A percentile compares a stretch with the other conserved stretches of the same genome.
phyloP scores from a whole-genome alignment of 257 asterid genomes.

The Capsicum rhomboideum region DNA sequence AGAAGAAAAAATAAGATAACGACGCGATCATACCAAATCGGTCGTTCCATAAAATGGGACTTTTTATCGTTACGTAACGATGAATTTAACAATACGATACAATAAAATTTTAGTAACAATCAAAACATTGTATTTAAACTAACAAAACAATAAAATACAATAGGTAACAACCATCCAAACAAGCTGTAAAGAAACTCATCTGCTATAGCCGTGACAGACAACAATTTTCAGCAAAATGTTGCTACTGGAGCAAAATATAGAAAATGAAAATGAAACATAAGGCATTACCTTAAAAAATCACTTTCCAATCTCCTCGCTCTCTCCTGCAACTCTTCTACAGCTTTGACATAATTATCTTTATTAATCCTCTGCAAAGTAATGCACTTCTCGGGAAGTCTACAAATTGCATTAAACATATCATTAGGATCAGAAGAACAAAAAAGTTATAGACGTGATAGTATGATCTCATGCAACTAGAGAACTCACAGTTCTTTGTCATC shows the following conservation, averaged over 20 bases:
- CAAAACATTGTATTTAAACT: no score
- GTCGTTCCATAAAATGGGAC: no score
- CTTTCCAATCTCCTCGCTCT: slow-evolving; percentile 55
- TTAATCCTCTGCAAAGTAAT: slow-evolving; percentile 26
- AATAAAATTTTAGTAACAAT: no score
- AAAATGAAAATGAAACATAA: background rate
- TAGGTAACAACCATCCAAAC: background rate
- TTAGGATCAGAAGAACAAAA: background rate
- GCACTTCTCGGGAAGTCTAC: slow-evolving; percentile 26
- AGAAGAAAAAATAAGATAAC: no score
- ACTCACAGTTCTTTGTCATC: slow-evolving; percentile 5
- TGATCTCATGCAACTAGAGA: background rate
- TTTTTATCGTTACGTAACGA: no score
- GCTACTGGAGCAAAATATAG: background rate
- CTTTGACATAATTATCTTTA: slow-evolving; percentile 24
- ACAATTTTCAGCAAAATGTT: background rate
- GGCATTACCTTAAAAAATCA: slow-evolving; percentile 56
- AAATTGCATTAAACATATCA: background rate
- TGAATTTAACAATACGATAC: no score
- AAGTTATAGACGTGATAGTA: background rate
- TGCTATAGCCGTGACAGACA: background rate
- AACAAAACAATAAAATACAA: background rate
- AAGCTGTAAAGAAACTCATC: background rate
- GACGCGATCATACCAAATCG: no score
- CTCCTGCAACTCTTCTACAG: slow-evolving; percentile 29